phyloP scores from a whole-genome alignment of 768 basidiomycete species.

The Lyophyllum semitale region DNA sequence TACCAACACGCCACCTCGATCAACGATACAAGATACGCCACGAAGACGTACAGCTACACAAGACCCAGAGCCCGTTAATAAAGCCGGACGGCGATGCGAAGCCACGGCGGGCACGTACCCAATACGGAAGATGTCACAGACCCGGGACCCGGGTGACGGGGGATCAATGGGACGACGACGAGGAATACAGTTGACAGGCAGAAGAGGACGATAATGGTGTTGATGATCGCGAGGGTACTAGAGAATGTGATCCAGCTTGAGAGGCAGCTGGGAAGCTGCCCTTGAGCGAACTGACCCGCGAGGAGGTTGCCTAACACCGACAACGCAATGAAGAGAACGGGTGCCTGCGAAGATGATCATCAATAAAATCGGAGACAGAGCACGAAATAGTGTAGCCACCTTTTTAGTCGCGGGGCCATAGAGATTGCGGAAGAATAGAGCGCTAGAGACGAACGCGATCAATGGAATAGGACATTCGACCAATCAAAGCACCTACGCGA shows the following conservation, averaged over 20 bases:
- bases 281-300: constrained; percentile 64
- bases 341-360: constrained; percentile 39
- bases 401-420: constrained; percentile 64
- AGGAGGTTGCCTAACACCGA: constrained; percentile 68
- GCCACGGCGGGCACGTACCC: constrained; percentile 46
- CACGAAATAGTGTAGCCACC: constrained; percentile 32
- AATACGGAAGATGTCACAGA: constrained; percentile 69
- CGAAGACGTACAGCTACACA: constrained; percentile 53
- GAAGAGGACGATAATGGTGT: constrained; percentile 56
- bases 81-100: constrained; percentile 41
- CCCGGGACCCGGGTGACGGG: constrained; percentile 53
- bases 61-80: not conserved
- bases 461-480: not conserved
- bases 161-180: constrained; percentile 61
- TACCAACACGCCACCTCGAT: constrained; percentile 62
- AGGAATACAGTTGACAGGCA: constrained; percentile 69
- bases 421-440: constrained; percentile 74
- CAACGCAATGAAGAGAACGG: constrained; percentile 63
- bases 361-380: no score
- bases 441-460: constrained; percentile 34
- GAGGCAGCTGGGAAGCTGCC: no score
- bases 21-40: constrained; percentile 45
- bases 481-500: constrained; percentile 53
- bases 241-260: no score
- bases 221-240: constrained; percentile 57